Base-by-base conservation (phyloP, 441 rosid genomes). In the Brassica balearica region DNA sequence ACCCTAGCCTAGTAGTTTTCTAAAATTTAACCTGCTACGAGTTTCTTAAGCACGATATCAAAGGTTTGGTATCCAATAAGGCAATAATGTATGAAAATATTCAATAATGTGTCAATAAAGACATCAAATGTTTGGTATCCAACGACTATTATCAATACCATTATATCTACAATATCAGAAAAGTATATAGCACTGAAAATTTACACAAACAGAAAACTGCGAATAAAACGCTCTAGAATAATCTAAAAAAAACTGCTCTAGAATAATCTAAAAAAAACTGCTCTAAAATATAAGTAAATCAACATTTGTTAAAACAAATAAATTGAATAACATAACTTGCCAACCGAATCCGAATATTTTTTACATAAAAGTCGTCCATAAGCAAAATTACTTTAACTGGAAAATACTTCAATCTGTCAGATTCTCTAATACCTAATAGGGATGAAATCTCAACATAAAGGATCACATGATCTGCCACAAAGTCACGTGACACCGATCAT, bases 401-500 rank as follows among this genome's bases (percentile, higher is more conserved):
- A 56, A 43, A 20, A 65, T 59, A 36, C 58, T 59, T 66, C 11
- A 8, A 72, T 46, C 43, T 27, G 69, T 78, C 64, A 67, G 77
- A 78, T 67, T 72, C 77, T 61, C 64, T 22, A 78, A 46, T 27
- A 11, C 19, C 56, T 6, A 59, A 66, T 3, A 8, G 34, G 70
- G 32, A 51, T 41, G 65, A 73, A 60, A 73, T 32, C 41, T 43
- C 61, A 72, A 55, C 8, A 38, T 51, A 15, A 55, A 34, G 56
- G 22, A 68, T 73, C 78, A 68, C 71, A 22, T 79, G 71, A 68
- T 38, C 60, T 62, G 67, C 60, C 71, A 68, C 66, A 62, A 36
- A 38, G 51, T 79, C 78, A 79, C 78, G 78, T 74, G 78, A 79
- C 22, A 51, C 60, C 71, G 66, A 23, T 73, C n/a, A 32, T 4